Evolutionary conservation across 257 asterid species (phyloP).

Genomic region (Prunella vulgaris): DNA sequence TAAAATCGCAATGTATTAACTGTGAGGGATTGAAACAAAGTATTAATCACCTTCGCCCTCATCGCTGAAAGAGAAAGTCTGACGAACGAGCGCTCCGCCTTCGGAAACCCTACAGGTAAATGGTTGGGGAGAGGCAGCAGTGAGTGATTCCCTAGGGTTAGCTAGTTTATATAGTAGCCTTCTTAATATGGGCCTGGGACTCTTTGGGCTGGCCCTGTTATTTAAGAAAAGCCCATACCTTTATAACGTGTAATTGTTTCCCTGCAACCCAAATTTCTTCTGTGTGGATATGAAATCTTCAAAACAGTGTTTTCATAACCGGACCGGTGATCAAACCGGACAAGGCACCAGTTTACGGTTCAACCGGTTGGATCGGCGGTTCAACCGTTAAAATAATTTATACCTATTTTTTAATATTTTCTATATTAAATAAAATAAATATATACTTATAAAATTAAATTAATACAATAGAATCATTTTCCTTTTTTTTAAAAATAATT

Average conservation of each 20-base stretch:
- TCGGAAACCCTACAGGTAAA: background rate
- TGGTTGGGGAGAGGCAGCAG: background rate
- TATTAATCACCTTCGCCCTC: slow-evolving; percentile 28
- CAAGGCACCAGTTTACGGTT: too few species aligned
- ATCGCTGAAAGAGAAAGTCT: slow-evolving; percentile 9
- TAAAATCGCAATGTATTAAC: background rate
- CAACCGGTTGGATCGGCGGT: too few species aligned
- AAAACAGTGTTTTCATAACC: too few species aligned
- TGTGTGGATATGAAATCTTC: too few species aligned
- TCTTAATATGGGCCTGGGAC: background rate
- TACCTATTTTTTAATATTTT: too few species aligned
- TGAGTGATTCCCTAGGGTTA: slow-evolving; percentile 20
- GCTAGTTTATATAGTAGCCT: background rate
- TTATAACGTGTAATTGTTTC: background rate
- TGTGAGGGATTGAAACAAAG: background rate
- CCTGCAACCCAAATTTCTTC: background rate
- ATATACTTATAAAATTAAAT: too few species aligned
- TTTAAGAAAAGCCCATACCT: background rate
- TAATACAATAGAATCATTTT: too few species aligned
- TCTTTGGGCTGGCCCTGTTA: background rate
- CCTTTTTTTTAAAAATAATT: too few species aligned
- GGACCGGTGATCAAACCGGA: too few species aligned
- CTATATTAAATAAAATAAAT: too few species aligned
- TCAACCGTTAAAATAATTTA: too few species aligned
- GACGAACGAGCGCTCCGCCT: background rate